These are phyloP conservation scores for Gypsophila paniculata DNA, from an alignment of 179 eudicot species.

Conservation along the genomic window DNA sequence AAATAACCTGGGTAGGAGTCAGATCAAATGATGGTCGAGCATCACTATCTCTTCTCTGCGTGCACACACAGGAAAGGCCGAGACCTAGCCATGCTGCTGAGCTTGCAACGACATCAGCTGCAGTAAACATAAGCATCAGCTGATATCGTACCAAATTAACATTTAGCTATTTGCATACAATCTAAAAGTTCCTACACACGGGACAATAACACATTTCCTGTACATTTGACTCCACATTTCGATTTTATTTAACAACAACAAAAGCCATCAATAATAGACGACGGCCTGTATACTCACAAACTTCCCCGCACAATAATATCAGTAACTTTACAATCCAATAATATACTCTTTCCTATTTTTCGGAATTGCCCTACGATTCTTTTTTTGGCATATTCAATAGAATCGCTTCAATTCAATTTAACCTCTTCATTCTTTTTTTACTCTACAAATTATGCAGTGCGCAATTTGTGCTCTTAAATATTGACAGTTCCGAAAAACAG, in stretches of 20 bases:
- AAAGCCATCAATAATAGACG: neutral
- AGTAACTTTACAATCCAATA: no score
- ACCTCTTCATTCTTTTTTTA: no score
- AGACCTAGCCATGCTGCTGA: slow-evolving; percentile 98
- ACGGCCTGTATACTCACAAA: no score
- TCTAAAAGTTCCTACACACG: neutral
- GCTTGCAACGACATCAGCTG: slow-evolving; percentile 83
- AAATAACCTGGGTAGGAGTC: slow-evolving; percentile 67
- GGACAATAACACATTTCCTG: neutral
- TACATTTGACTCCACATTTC: neutral
- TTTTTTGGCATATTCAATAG: no score
- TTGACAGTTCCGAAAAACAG: no score
- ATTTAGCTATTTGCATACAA: neutral
- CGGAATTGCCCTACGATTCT: no score
- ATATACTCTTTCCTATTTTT: neutral
- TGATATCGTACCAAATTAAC: neutral
- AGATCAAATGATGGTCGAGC: slow-evolving; percentile 87
- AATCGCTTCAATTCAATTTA: no score
- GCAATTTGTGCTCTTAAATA: no score
- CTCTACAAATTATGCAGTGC: no score
- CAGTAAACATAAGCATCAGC: slow-evolving; percentile 28
- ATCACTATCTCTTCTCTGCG: slow-evolving; percentile 79
- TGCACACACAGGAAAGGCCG: slow-evolving; percentile 98
- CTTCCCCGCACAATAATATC: no score
- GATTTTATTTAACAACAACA: neutral